phyloP scores from a whole-genome alignment of 2,329 filamentous ascomycete genomes.

The Intubia oerlemansii region DNA sequence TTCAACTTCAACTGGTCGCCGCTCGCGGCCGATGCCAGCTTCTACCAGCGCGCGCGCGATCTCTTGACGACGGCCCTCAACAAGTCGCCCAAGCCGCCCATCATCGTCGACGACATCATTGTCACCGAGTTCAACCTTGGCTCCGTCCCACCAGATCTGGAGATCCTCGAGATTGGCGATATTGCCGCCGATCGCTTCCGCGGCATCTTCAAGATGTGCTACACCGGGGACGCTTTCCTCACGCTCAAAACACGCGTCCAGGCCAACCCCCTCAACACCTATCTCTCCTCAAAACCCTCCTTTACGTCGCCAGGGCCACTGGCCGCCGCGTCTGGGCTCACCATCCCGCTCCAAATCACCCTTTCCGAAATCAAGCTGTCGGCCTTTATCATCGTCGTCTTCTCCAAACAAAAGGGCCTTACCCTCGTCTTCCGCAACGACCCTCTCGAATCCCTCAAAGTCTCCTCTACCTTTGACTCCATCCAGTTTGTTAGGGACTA shows the following conservation, averaged over 20 bases:
- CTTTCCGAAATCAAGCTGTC: conserved; percentile 88
- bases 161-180: conserved; percentile 95
- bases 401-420: conserved; percentile 90
- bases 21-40: conserved; percentile 80
- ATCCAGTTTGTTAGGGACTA: conserved; percentile 98
- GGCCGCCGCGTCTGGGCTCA: conserved; percentile 76
- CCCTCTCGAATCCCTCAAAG: conserved; percentile 89
- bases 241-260: conserved; percentile 92
- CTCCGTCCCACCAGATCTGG: conserved; percentile 79
- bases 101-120: conserved; percentile 97
- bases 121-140: conserved; percentile 96
- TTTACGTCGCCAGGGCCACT: conserved; percentile 88
- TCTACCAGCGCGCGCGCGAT: conserved; percentile 78
- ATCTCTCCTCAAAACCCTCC: conserved; percentile 70
- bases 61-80: conserved; percentile 89
- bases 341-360: conserved; percentile 94
- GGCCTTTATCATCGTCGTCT: conserved; percentile 92
- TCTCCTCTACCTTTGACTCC: conserved; percentile 96
- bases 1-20: conserved; percentile 99
- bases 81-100: conserved; percentile 93
- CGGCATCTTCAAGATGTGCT: conserved; percentile 99
- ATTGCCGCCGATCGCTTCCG: conserved; percentile 91
- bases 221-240: conserved; percentile 84
- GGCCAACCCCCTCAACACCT: conserved; percentile 93
- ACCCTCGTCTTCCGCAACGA: conserved; percentile 97